Conservation (phyloP, 2,329 filamentous ascomycete genomes). For the Monosporascus ibericus region DNA sequence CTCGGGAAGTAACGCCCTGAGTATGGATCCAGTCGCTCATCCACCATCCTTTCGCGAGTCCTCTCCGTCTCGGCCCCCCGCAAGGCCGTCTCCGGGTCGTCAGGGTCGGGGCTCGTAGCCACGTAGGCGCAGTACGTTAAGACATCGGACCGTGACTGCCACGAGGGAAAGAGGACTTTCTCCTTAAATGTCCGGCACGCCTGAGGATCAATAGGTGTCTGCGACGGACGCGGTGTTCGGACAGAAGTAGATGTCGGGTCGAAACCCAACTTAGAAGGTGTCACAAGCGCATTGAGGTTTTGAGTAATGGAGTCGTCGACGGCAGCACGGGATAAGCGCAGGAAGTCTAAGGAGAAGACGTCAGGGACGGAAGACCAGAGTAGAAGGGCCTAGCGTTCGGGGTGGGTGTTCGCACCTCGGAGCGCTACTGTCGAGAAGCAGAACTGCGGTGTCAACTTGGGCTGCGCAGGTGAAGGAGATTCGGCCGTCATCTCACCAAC, state of each 20-base stretch:
- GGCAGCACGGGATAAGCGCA: constrained; percentile 74
- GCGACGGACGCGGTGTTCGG: constrained; percentile 45
- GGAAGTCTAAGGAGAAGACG: constrained; percentile 62
- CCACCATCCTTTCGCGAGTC: constrained; percentile 67
- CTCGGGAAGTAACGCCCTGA: constrained; percentile 73
- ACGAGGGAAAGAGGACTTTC: constrained; percentile 76
- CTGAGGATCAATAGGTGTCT: constrained; percentile 49
- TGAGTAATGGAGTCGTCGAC: constrained; percentile 93
- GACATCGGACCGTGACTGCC: constrained; percentile 77
- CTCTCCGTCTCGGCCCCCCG: constrained; percentile 64
- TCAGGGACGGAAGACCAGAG: constrained; percentile 1
- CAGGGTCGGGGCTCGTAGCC: constrained; percentile 78
- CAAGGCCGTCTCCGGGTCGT: constrained; percentile 71
- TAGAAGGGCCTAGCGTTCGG: not conserved
- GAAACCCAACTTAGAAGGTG: constrained; percentile 66
- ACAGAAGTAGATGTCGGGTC: constrained; percentile 71
- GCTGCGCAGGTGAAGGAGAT: constrained; percentile 28
- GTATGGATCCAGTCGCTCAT: constrained; percentile 91
- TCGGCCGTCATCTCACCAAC: constrained; percentile 38
- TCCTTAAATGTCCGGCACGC: constrained; percentile 71
- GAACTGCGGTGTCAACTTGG: constrained; percentile 63
- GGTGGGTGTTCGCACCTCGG: constrained; percentile 48
- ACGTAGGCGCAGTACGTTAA: constrained; percentile 86
- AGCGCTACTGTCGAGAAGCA: constrained; percentile 68
- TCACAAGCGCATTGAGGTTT: constrained; percentile 83